Conservation (phyloP, 768 basidiomycete species). For the Leucogyrophana mollusca region DNA sequence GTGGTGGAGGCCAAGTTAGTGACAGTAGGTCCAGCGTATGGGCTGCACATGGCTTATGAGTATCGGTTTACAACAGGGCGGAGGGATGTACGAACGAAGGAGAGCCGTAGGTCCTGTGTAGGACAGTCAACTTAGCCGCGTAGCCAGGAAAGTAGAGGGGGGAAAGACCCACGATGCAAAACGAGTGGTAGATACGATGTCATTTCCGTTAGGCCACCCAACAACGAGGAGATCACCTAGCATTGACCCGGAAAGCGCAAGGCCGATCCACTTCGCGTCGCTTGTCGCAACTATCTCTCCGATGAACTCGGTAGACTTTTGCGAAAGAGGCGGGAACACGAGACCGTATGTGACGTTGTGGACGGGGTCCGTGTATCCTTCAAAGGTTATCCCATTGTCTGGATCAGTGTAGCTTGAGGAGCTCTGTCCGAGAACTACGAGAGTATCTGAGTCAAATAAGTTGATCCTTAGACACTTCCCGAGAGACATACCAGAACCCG, state of each 20-base stretch:
- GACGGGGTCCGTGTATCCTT: conserved; percentile 30
- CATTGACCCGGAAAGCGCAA: conserved; percentile 54
- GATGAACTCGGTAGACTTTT: conserved; percentile 52
- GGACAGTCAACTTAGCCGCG: too few species aligned
- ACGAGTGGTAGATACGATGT: conserved; percentile 57
- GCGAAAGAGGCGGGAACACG: conserved; percentile 50
- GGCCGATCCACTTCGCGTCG: conserved; percentile 53
- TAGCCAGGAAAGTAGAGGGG: neutral
- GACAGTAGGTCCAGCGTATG: conserved; percentile 34
- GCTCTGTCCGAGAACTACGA: conserved; percentile 40
- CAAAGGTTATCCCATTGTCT: conserved; percentile 56
- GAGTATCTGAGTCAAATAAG: neutral
- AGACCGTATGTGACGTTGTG: conserved; percentile 42
- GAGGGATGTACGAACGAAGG: too few species aligned
- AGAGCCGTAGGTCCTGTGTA: too few species aligned
- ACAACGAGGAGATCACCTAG: conserved; percentile 59
- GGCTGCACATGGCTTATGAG: too few species aligned
- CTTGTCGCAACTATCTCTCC: conserved; percentile 60
- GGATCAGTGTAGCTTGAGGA: conserved; percentile 45
- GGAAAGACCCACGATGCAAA: conserved; percentile 45
- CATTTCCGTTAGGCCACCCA: conserved; percentile 63
- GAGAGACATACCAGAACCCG: too few species aligned
- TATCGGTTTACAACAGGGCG: too few species aligned
- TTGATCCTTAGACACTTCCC: too few species aligned
- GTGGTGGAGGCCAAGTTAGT: conserved; percentile 49